Evolutionary conservation across 306 rosid genomes (phyloP).

Genomic region (Trifolium fragiferum): DNA sequence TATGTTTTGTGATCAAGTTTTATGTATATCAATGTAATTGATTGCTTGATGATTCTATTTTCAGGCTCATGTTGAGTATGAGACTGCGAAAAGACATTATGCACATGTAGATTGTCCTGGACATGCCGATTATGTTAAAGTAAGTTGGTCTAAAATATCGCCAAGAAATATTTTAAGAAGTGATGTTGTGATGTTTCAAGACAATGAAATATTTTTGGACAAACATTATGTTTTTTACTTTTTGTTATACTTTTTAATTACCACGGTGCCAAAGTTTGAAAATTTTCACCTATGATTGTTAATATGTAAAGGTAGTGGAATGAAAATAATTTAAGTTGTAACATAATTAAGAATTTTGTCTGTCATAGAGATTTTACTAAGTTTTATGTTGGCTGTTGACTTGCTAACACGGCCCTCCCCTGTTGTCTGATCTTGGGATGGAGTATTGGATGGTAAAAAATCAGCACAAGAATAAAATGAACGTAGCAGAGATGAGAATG

Average conservation of each 20-base stretch:
- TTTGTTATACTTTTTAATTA: background rate
- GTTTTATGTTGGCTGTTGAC: background rate
- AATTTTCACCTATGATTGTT: constrained; percentile 13
- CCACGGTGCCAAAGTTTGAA: background rate
- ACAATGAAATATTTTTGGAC: background rate
- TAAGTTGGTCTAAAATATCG: constrained; percentile 44
- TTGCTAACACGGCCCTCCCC: background rate
- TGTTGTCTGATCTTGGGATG: background rate
- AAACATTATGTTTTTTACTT: background rate
- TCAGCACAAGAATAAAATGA: background rate
- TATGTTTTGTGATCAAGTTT: background rate
- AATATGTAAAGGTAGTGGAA: background rate
- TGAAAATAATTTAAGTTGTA: constrained; percentile 2
- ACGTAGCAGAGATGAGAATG: background rate
- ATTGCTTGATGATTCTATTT: constrained; percentile 32
- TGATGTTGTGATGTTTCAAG: background rate
- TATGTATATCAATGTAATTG: background rate
- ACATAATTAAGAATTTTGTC: background rate
- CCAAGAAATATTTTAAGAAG: background rate
- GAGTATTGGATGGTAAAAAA: background rate
- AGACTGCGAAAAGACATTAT: constrained; percentile 79
- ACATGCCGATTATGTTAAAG: constrained; percentile 94
- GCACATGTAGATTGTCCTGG: constrained; percentile 97
- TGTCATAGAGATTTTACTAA: background rate
- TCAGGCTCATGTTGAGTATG: constrained; percentile 96